Evolutionary conservation across 1,284 basidiomycete genomes (phyloP).

Genomic region (Pyrrhoderma noxium): DNA sequence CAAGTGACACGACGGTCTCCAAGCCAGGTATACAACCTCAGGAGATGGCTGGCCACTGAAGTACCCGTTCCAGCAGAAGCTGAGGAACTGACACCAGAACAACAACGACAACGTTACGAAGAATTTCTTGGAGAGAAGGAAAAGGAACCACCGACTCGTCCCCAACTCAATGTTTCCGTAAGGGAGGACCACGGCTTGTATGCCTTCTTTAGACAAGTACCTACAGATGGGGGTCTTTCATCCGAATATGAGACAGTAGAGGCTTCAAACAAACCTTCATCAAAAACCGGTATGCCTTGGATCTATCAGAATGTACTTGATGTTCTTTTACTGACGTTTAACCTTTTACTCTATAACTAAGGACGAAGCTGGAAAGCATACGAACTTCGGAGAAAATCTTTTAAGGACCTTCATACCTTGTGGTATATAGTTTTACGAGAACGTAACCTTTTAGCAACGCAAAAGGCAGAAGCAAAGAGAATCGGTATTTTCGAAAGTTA

Average conservation of each 20-base stretch:
- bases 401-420: conserved; percentile 85
- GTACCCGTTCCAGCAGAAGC: background rate
- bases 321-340: conserved; percentile 21
- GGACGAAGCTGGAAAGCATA: conserved; percentile 81
- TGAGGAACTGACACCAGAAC: conserved; percentile 7
- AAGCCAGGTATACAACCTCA: background rate
- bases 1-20: conserved; percentile 1
- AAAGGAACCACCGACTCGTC: conserved; percentile 27
- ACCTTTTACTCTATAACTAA: conserved; percentile 27
- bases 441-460: conserved; percentile 84
- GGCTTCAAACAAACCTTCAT: conserved; percentile 28
- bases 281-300: conserved; percentile 12
- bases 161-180: conserved; percentile 37
- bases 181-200: conserved; percentile 64
- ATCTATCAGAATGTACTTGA: background rate
- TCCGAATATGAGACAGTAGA: conserved; percentile 41
- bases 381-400: conserved; percentile 84
- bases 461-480: conserved; percentile 31
- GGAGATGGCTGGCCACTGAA: conserved; percentile 16
- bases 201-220: conserved; percentile 58
- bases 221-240: conserved; percentile 28
- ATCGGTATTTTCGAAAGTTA: conserved; percentile 25
- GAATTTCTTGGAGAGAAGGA: conserved; percentile 14
- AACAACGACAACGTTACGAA: conserved; percentile 14
- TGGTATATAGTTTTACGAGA: conserved; percentile 90